Conservation (phyloP, 805 yeast genomes). For the Blastobotrys peoriensis region DNA sequence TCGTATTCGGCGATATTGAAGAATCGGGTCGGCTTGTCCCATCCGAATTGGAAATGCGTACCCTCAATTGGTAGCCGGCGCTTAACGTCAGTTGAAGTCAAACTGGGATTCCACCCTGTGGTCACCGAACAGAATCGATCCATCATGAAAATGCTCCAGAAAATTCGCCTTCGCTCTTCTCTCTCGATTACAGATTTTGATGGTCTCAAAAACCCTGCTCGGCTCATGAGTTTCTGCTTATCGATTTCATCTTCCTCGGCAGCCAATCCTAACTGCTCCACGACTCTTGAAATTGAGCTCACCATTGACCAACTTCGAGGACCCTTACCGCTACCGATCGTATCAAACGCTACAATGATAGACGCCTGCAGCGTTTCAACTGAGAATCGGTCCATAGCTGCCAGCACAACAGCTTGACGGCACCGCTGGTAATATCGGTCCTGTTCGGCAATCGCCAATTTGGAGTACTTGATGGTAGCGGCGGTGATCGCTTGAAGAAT, state of each 20-base stretch:
- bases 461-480: background rate
- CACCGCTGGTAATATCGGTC: background rate
- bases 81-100: background rate
- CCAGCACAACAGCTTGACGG: slow-evolving; percentile 2
- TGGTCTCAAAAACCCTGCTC: background rate
- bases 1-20: background rate
- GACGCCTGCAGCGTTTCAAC: slow-evolving; percentile 6
- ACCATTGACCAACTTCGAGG: slow-evolving; percentile 5
- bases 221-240: background rate
- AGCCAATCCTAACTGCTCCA: slow-evolving; percentile 3
- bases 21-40: slow-evolving; percentile 1
- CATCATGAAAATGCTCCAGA: slow-evolving; percentile 4
- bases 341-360: slow-evolving; percentile 4
- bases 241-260: background rate
- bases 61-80: slow-evolving; percentile 4
- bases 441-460: background rate
- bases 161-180: slow-evolving; percentile 3
- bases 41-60: background rate
- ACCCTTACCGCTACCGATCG: slow-evolving; percentile 3
- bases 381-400: slow-evolving; percentile 2
- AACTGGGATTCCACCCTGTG: slow-evolving; percentile 4
- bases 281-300: slow-evolving; percentile 1
- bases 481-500: slow-evolving; percentile 1
- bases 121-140: slow-evolving; percentile 6
- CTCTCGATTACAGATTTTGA: background rate